Base-by-base conservation (phyloP, 2,329 filamentous ascomycete genomes). In the Nothomitra cinnamomea region DNA sequence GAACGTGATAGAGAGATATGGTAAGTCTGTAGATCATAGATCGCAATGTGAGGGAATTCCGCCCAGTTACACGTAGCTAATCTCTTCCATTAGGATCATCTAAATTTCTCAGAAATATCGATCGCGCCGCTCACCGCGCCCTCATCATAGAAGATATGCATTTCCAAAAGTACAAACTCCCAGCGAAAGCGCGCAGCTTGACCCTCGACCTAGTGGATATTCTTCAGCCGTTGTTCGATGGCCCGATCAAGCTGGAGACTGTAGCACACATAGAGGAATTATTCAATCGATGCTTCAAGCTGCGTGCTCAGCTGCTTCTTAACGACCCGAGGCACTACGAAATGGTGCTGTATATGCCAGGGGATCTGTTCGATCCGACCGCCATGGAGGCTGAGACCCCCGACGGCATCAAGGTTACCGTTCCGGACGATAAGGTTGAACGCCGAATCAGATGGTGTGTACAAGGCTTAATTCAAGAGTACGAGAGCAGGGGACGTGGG, bases 271-370 rank as follows among this genome's bases (percentile, higher is more conserved):
- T 3, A 42, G 15, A 42, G 40, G 40, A 42, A 42, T 42, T 42
- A 42, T 2, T 42, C 40, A 42, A 42, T 42, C 40, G 40, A 19
- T 42, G 40, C 21, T 42, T 42, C 40, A 42, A 42, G 2, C 40
- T 42, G 40, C 40, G 40, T 19, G 40, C 40, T 42, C 40, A 42
- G 40, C 40, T 42, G n/a, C 40, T 42, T n/a, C 40, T 42, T n/a
- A 15, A 42, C 40, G 40, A 42, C 40, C n/a, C n/a, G 8, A 42
- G 40, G 2, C 40, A 42, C n/a, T 42, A 42, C 40, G 40, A 42
- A 42, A 42, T 42, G 40, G 40, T 42, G 40, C 40, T 42, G 40
- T 42, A 42, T 42, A 42, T 42, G 40, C 40, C 40, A 42, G 40
- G 40, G 7, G 40, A 42, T 42, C 40, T 42, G 40, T 42, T 42